phyloP scores from a whole-genome alignment of 768 basidiomycete genomes.

The Pulveroboletus sp. region DNA sequence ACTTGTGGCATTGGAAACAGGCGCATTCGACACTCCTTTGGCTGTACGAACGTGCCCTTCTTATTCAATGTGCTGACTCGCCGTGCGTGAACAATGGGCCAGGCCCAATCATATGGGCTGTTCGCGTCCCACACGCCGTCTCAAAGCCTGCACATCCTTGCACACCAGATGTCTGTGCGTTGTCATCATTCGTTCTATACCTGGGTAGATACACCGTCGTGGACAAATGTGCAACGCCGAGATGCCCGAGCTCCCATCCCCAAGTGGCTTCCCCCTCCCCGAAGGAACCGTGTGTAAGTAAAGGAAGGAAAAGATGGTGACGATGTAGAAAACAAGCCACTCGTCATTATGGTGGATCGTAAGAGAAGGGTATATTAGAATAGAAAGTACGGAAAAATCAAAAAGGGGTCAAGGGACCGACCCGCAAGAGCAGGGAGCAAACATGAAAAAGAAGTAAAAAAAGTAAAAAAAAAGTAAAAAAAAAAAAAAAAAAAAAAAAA shows the following conservation, averaged over 20 bases:
- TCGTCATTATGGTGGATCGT: conserved; percentile 19
- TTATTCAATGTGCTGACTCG: too few relatives aligned
- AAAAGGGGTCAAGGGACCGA: not conserved
- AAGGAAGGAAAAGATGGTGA: conserved; percentile 2
- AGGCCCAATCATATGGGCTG: too few relatives aligned
- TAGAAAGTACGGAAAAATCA: not conserved
- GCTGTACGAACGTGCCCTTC: not conserved
- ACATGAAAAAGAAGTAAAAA: too few relatives aligned
- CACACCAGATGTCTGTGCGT: too few relatives aligned
- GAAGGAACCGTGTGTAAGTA: not conserved
- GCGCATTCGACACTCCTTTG: too few relatives aligned
- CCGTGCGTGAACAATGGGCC: not conserved
- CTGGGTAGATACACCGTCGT: conserved; percentile 15
- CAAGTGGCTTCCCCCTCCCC: conserved; percentile 2
- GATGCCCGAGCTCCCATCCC: not conserved
- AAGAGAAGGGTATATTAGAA: conserved; percentile 25
- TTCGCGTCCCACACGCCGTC: too few relatives aligned
- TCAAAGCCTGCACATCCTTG: too few relatives aligned
- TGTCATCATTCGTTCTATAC: conserved; percentile 12
- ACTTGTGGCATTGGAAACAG: too few relatives aligned
- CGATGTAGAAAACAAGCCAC: not conserved
- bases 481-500: conserved; percentile 1
- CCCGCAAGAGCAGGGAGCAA: not conserved
- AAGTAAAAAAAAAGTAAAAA: conserved; percentile 1
- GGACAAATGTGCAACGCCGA: conserved; percentile 4